Evolutionary conservation across 768 basidiomycete genomes (phyloP).

Genomic region (Lactarius evosmus): DNA sequence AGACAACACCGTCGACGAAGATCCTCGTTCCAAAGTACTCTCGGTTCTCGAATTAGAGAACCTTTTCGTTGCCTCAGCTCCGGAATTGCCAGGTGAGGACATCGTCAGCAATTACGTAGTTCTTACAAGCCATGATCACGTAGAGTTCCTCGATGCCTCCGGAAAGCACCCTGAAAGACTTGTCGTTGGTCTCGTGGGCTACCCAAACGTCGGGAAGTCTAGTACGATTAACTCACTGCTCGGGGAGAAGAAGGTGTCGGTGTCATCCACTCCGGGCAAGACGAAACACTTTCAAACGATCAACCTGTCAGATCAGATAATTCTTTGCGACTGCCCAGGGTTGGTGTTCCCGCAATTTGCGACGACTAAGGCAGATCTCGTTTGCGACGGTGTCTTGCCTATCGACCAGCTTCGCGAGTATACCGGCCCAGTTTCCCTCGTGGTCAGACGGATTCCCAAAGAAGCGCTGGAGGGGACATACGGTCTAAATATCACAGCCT

Average conservation of each 20-base stretch:
- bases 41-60: slow-evolving; percentile 86
- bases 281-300: slow-evolving; percentile 99
- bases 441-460: slow-evolving; percentile 75
- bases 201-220: slow-evolving; percentile 98
- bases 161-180: slow-evolving; percentile 62
- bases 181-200: slow-evolving; percentile 89
- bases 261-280: slow-evolving; percentile 96
- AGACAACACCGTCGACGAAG: slow-evolving; percentile 47
- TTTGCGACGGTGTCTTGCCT: slow-evolving; percentile 94
- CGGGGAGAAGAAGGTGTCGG: slow-evolving; percentile 96
- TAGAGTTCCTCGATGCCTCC: slow-evolving; percentile 58
- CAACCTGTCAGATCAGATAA: slow-evolving; percentile 80
- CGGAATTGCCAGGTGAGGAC: slow-evolving; percentile 59
- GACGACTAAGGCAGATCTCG: slow-evolving; percentile 91
- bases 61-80: slow-evolving; percentile 68
- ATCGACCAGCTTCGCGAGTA: slow-evolving; percentile 97
- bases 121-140: slow-evolving; percentile 9
- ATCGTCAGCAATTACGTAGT: not conserved
- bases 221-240: slow-evolving; percentile 96
- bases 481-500: slow-evolving; percentile 70
- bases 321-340: slow-evolving; percentile 96
- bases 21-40: slow-evolving; percentile 72
- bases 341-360: slow-evolving; percentile 98
- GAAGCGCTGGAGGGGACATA: slow-evolving; percentile 87
- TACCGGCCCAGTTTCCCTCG: slow-evolving; percentile 76